Base-by-base conservation (phyloP, 352 stramenopile species). In the Phytopythium montanum region DNA sequence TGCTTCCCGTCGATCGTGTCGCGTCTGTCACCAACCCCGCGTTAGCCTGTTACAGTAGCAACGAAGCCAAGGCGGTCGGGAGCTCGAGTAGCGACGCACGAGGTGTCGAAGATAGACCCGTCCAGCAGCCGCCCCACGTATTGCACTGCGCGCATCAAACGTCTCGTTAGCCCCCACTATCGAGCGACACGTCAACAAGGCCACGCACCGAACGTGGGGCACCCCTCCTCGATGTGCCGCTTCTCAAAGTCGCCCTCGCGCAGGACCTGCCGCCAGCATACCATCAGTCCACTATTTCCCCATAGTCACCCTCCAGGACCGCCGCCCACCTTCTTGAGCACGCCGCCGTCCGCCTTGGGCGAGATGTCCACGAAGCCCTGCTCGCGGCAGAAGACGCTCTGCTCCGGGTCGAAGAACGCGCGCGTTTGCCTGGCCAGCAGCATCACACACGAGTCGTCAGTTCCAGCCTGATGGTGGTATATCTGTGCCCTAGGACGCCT, bases 21-120 rank as follows among this genome's bases (percentile, higher is more conserved):
- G n/a, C 83, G 83, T 18, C 85, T 94, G 51, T 12, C 21, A 45
- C 29, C 14, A 14, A 10, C 5, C 19, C 26, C 23, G 9, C 7
- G 59, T 54, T 3, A 28, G 19, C 25, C 28, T n/a, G n/a, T n/a
- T n/a, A n/a, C n/a, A n/a, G 5, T 2, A 8, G n/a, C 10, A 19
- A 55, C n/a, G 48, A 12, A 16, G 25, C 25, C 7, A 10, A 31
- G 14, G 13, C 19, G 7, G 21, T 21, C 48, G 29, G 18, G 28
- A 1, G 29, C 54, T 6, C 9, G 3, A 8, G 42, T 23, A 28
- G 39, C 39, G 2, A 64, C 75, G 59, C 61, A 92, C 85, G 81
- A 89, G 18, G 85, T 95, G 64, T 95, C 85, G 56, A 95, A 95
- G 62, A 95, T 95, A 19, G 85, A 95, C 23, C 85, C 83, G 55